Base-by-base conservation (phyloP, 1,284 basidiomycete species). In the Mixia osmundae region DNA sequence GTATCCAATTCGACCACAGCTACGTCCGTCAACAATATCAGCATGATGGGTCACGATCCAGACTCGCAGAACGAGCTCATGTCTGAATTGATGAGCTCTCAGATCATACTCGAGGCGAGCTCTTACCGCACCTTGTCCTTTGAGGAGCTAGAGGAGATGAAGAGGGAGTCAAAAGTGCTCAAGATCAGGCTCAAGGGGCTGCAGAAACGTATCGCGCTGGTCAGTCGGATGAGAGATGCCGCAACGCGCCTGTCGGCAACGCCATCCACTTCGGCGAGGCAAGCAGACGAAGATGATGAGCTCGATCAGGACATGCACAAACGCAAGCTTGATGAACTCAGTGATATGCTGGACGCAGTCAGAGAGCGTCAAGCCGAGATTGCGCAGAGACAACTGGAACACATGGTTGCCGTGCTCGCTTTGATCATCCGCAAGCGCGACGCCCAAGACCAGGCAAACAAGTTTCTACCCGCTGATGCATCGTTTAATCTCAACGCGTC, bases 381-480 rank as follows among this genome's bases (percentile, higher is more conserved):
- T 9, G 24, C 38, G 2, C 38, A 40, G 1, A 28, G 29, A 20
- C 29, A 47, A 0, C 30, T 48, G 7, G 25, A 24, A 14, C 47
- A 48, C 21, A 48, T 36, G n/a, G 47, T 45, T 3, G 47, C 38
- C 18, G 47, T 48, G 1, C 38, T 48, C 8, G 41, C 43, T 1
- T 24, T 38, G 8, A 24, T 34, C 10, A 14, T 34, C 15, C 5
- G 5, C 10, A 22, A 18, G 14, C 10, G 33, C 9, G 33, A 34
- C 15, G 33, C 24, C 4, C 23, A 18, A 19, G 31, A 34, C 5
- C 22, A 24, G 19, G 6, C 21, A 22, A n/a, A 8, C 24, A 25
- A 8, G 24, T 8, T 8, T n/a, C n/a, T n/a, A 8, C 8, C 24
- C n/a, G 8, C 24, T 25, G 8, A 8, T n/a, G 24, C 24, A n/a